Evolutionary conservation across 306 rosid species (phyloP), one percentile per base, ranked within the genome.

Genomic region (Vachellia pachyceras): DNA sequence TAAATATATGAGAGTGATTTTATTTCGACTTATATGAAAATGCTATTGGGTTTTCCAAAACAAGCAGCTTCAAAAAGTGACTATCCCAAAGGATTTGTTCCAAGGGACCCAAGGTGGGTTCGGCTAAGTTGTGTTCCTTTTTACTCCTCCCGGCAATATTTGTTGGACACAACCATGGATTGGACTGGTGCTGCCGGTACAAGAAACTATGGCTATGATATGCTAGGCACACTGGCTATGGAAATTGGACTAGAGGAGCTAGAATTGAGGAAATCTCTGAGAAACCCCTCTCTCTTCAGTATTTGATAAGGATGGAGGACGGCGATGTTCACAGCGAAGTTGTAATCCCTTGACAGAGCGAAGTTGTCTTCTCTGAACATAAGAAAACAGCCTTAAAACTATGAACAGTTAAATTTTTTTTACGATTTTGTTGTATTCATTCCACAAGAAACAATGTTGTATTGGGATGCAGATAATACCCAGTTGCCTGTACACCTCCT

Each of bases 291-390:
- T 86, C 92, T 49, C 29, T 90, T 42, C 80, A 72, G 67, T 83
- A 88, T 79, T 90, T 89, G 92, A 90, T 88, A 75, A 81, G 90
- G 72, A 88, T 88, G 94, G 88, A 90, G 75, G 88, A 90, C 71
- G 90, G 83, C 5, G 50, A 67, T 23, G 85, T 80, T 14, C 90
- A 77, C 71, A 90, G 90, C 69, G 70, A 82, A 77, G 63, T 86
- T 66, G 42, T 75, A 45, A 45, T 88, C 75, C 77, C 66, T 77
- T 29, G 80, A 6, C 61, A 61, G n/a, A 55, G 54, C 41, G 8
- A n/a, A 36, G 7, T 5, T 52, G 35, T 45, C 39, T 18, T 52
- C 22, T 42, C 36, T 35, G 7, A 41, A 25, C 47, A 25, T 17
- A 25, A 67, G 25, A 25, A 74, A 41, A 46, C 36, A 67, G 60